Conservation (phyloP, 2,329 filamentous ascomycete genomes). For the Xylaria digitata region DNA sequence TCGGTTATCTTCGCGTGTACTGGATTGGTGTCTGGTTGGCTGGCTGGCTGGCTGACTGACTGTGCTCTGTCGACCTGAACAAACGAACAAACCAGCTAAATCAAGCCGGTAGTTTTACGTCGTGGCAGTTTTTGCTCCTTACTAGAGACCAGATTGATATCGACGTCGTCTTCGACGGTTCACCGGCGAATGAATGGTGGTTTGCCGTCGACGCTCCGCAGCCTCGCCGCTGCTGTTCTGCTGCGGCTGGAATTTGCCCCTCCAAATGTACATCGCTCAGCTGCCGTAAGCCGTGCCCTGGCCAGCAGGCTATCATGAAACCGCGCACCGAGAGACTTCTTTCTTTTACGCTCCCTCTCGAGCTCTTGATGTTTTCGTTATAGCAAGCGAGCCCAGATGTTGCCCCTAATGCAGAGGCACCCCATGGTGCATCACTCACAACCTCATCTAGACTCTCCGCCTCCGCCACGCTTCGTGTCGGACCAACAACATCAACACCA, state of each 20-base stretch:
- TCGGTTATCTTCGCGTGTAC: background rate
- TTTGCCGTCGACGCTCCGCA: conserved; percentile 7
- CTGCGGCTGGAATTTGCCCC: conserved; percentile 37
- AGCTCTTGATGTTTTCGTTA: conserved; percentile 34
- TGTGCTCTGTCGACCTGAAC: background rate
- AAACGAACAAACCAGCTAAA: background rate
- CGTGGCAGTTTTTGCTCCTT: background rate
- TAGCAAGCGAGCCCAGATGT: conserved; percentile 53
- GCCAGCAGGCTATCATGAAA: conserved; percentile 58
- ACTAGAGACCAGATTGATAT: background rate
- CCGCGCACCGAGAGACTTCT: conserved; percentile 42
- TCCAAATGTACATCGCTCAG: conserved; percentile 56
- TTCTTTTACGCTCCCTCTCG: conserved; percentile 46
- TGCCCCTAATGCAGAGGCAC: conserved; percentile 64
- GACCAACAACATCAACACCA: conserved; percentile 30
- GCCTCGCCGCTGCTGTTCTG: conserved; percentile 18
- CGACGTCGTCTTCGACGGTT: conserved; percentile 7
- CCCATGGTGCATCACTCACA: conserved; percentile 60
- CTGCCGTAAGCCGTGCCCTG: conserved; percentile 55
- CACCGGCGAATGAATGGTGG: background rate
- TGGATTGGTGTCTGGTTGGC: background rate
- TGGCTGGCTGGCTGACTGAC: too few species aligned
- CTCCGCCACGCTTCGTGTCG: conserved; percentile 34
- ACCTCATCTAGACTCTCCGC: conserved; percentile 44
- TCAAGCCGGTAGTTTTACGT: conserved; percentile 5